A percentile compares a stretch with the other conserved stretches of the same genome.
These are phyloP conservation scores for Xylaria grammica DNA, from an alignment of 495 filamentous ascomycete genomes.

Conservation along the genomic window DNA sequence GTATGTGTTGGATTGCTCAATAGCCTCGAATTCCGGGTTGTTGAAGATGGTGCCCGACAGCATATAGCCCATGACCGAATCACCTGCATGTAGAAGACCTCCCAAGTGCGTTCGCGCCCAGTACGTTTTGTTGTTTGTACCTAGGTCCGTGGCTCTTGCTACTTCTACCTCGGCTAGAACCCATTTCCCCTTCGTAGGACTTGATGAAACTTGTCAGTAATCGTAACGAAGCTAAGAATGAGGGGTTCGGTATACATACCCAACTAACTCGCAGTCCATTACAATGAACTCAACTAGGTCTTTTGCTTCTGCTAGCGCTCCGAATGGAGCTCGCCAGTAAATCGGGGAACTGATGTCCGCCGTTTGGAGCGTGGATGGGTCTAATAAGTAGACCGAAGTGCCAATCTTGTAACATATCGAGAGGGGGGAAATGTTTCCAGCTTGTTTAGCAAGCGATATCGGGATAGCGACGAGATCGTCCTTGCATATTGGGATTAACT, in stretches of 20 bases:
- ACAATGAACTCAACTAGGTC: constrained; percentile 91
- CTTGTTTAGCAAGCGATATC: constrained; percentile 78
- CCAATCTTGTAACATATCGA: constrained; percentile 87
- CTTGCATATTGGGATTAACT: constrained; percentile 92
- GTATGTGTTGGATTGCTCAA: constrained; percentile 73
- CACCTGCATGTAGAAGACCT: constrained; percentile 82
- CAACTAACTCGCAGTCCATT: constrained; percentile 88
- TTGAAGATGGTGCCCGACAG: constrained; percentile 90
- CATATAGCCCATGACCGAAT: constrained; percentile 91
- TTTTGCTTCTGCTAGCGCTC: constrained; percentile 78
- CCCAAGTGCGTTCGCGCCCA: constrained; percentile 91
- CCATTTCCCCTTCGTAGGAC: constrained; percentile 72
- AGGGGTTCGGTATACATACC: constrained; percentile 44
- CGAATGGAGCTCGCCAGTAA: constrained; percentile 91
- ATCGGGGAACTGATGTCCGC: constrained; percentile 78
- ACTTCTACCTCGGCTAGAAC: constrained; percentile 84
- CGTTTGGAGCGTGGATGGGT: constrained; percentile 88
- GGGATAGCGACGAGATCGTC: constrained; percentile 95
- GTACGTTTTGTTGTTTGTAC: constrained; percentile 82
- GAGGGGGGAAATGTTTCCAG: constrained; percentile 87
- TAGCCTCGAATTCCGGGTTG: constrained; percentile 77
- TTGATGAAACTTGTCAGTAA: constrained; percentile 1
- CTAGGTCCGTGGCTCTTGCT: constrained; percentile 86
- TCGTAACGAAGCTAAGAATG: background rate
- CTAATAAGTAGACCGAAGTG: constrained; percentile 85